Conservation (phyloP, 2,329 filamentous ascomycete species). For the Gliomastix tumulicola region DNA sequence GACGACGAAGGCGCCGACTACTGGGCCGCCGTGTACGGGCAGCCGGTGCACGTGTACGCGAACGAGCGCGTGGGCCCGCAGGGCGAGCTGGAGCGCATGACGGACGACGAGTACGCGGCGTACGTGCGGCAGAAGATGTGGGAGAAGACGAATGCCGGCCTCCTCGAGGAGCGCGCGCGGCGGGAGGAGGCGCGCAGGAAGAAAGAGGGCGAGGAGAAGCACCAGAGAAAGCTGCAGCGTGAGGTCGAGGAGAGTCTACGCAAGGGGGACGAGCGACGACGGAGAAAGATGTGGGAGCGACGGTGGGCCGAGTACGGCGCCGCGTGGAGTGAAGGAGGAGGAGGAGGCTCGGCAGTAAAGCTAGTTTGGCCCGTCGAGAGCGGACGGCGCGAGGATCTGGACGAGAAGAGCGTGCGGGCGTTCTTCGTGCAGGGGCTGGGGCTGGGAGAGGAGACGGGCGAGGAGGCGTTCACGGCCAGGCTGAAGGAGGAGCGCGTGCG, state of each 20-base stretch:
- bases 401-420: constrained; percentile 52
- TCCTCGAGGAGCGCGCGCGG: constrained; percentile 67
- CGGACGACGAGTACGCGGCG: constrained; percentile 82
- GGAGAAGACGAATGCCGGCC: constrained; percentile 83
- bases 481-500: constrained; percentile 82
- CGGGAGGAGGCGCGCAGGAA: constrained; percentile 46
- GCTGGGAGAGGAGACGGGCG: constrained; percentile 32
- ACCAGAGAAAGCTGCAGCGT: constrained; percentile 43
- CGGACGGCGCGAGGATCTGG: constrained; percentile 46
- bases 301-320: constrained; percentile 59
- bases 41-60: constrained; percentile 78
- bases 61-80: constrained; percentile 33
- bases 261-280: constrained; percentile 57
- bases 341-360: constrained; percentile 32
- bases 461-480: constrained; percentile 35
- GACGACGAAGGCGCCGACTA: constrained; percentile 94
- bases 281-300: constrained; percentile 44
- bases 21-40: constrained; percentile 95
- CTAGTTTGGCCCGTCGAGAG: constrained; percentile 69
- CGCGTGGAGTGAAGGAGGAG: constrained; percentile 56
- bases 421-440: constrained; percentile 56
- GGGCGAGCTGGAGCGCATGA: constrained; percentile 73
- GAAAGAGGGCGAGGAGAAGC: constrained; percentile 42
- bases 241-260: constrained; percentile 65
- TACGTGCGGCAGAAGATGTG: constrained; percentile 89